A percentile compares a stretch with the other conserved stretches of the same genome.
Conservation (phyloP, 306 rosid genomes). For the Quillaja saponaria region DNA sequence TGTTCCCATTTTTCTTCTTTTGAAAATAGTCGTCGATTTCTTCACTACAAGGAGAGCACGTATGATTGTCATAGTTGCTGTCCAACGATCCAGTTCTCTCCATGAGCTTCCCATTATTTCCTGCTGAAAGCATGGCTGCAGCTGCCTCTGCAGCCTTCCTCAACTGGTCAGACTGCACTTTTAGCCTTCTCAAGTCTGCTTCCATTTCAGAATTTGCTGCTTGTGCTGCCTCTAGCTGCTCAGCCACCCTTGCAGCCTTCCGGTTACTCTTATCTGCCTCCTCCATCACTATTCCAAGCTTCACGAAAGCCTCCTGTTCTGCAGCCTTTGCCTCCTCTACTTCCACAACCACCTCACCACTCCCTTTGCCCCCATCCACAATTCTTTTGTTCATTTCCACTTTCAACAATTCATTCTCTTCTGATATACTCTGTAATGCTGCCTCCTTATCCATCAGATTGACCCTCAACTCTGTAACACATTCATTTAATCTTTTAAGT, state of each 20-base stretch:
- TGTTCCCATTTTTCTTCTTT: slow-evolving; percentile 89
- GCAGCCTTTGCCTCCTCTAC: slow-evolving; percentile 61
- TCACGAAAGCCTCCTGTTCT: slow-evolving; percentile 55
- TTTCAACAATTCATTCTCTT: slow-evolving; percentile 74
- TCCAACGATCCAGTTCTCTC: slow-evolving; percentile 78
- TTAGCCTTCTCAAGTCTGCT: slow-evolving; percentile 73
- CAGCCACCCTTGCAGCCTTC: slow-evolving; percentile 65
- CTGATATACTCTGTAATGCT: slow-evolving; percentile 69
- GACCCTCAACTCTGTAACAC: slow-evolving; percentile 52
- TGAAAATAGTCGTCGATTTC: slow-evolving; percentile 73
- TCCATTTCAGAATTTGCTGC: slow-evolving; percentile 72
- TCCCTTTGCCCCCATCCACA: slow-evolving; percentile 39
- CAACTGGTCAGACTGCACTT: slow-evolving; percentile 95
- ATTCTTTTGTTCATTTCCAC: slow-evolving; percentile 51
- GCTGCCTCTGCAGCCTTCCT: slow-evolving; percentile 99
- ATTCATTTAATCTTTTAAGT: slow-evolving; percentile 54
- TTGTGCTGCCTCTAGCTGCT: slow-evolving; percentile 82
- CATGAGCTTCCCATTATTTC: slow-evolving; percentile 72
- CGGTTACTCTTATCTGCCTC: slow-evolving; percentile 68
- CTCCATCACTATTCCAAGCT: slow-evolving; percentile 74
- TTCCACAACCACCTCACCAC: slow-evolving; percentile 45
- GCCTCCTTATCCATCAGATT: slow-evolving; percentile 84
- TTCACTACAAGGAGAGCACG: slow-evolving; percentile 59
- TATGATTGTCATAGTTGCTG: slow-evolving; percentile 51
- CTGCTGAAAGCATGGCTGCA: slow-evolving; percentile 84